phyloP scores from a whole-genome alignment of 805 yeast genomes.

The Ogataea methanolica region DNA sequence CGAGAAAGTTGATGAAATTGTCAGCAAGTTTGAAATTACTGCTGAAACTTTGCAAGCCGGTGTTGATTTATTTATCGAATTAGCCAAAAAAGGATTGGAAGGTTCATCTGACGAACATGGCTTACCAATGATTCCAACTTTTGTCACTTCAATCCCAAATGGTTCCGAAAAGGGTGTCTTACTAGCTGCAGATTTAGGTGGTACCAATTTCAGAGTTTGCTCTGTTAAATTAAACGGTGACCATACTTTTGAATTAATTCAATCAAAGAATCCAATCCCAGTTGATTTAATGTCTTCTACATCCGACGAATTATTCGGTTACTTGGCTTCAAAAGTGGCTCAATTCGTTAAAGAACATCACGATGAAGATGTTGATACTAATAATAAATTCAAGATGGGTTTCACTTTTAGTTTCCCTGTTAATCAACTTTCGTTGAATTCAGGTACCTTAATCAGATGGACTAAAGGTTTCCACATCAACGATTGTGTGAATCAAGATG shows the following conservation, averaged over 20 bases:
- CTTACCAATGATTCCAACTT: conserved; percentile 92
- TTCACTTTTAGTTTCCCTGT: conserved; percentile 95
- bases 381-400: conserved; percentile 60
- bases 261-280: conserved; percentile 77
- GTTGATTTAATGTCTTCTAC: conserved; percentile 65
- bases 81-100: conserved; percentile 57
- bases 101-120: conserved; percentile 38
- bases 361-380: conserved; percentile 20
- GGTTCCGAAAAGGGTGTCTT: conserved; percentile 82
- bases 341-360: conserved; percentile 68
- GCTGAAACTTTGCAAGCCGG: conserved; percentile 41
- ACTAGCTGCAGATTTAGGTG: conserved; percentile 93
- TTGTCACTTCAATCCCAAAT: conserved; percentile 75
- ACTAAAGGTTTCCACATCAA: conserved; percentile 89
- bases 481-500: conserved; percentile 82
- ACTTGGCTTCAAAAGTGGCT: conserved; percentile 66
- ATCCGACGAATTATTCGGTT: conserved; percentile 64
- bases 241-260: conserved; percentile 73
- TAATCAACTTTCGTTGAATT: conserved; percentile 71
- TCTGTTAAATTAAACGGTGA: conserved; percentile 74
- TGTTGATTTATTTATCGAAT: conserved; percentile 51
- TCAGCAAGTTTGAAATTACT: conserved; percentile 36
- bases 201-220: conserved; percentile 93
- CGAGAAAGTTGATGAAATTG: conserved; percentile 28
- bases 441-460: conserved; percentile 89